Conservation (phyloP, 208 protist species). For the Leishmania tarentolae region DNA sequence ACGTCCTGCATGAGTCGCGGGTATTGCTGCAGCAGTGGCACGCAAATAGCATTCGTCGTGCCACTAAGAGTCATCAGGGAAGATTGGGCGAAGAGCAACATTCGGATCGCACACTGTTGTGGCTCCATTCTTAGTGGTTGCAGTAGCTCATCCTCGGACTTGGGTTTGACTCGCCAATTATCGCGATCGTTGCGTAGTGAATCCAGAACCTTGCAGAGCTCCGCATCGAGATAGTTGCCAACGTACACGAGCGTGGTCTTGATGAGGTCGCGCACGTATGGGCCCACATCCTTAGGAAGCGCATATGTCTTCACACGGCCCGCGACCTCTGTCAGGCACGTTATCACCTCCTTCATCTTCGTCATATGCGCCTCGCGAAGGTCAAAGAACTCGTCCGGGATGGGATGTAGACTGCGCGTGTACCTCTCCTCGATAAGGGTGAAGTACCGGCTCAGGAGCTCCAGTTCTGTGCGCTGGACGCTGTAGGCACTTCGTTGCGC, state of each 20-base stretch:
- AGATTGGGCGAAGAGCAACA: constrained; percentile 87
- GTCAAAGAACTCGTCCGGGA: constrained; percentile 76
- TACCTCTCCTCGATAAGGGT: constrained; percentile 81
- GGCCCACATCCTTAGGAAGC: constrained; percentile 41
- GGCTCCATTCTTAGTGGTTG: constrained; percentile 59
- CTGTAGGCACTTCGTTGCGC: constrained; percentile 44
- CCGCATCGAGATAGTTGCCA: constrained; percentile 63
- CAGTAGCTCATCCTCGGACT: constrained; percentile 72
- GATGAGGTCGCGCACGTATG: constrained; percentile 67
- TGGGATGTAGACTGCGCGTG: constrained; percentile 69
- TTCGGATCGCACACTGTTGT: constrained; percentile 83
- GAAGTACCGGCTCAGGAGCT: constrained; percentile 70
- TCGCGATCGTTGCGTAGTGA: constrained; percentile 66
- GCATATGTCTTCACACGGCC: constrained; percentile 63
- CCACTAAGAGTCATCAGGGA: constrained; percentile 76
- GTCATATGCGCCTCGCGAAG: constrained; percentile 83
- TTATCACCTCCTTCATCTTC: constrained; percentile 75
- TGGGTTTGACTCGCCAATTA: constrained; percentile 71
- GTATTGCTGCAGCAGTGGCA: constrained; percentile 52
- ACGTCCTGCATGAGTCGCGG: constrained; percentile 55
- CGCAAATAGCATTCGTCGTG: constrained; percentile 48
- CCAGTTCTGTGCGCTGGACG: constrained; percentile 49
- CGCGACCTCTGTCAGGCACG: constrained; percentile 61
- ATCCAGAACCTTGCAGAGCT: constrained; percentile 72
- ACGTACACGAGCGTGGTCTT: constrained; percentile 45